phyloP scores from a whole-genome alignment of 169 alveolate species.

The Plasmodium blacklocki region DNA sequence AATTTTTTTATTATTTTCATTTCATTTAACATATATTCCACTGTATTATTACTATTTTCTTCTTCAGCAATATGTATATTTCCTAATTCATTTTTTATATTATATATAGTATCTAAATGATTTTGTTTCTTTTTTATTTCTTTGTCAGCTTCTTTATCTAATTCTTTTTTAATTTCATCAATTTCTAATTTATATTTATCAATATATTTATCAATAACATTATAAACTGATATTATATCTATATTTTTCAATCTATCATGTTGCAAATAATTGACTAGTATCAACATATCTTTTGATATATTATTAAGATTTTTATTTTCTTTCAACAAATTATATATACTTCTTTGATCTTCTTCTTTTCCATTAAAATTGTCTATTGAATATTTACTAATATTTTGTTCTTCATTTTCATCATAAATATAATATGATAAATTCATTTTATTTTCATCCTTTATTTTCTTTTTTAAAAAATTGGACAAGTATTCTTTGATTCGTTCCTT shows the following conservation, averaged over 20 bases:
- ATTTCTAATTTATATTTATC: conserved; percentile 15
- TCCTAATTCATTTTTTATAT: conserved; percentile 35
- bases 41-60: conserved; percentile 15
- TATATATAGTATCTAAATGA: background rate
- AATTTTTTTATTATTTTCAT: conserved; percentile 48
- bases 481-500: conserved; percentile 35
- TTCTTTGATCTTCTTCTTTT: conserved; percentile 15
- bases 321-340: conserved; percentile 4
- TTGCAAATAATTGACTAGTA: conserved; percentile 5
- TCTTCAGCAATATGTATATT: conserved; percentile 16
- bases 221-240: conserved; percentile 22
- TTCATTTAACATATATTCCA: conserved; percentile 62
- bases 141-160: conserved; percentile 15
- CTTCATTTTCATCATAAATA: background rate
- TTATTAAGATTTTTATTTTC: conserved; percentile 32
- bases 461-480: conserved; percentile 32
- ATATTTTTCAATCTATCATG: conserved; percentile 23
- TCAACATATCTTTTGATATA: conserved; percentile 16
- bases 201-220: conserved; percentile 35
- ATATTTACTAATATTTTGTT: background rate
- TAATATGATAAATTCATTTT: background rate
- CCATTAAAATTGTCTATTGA: background rate
- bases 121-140: conserved; percentile 31
- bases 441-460: conserved; percentile 4
- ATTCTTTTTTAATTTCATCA: conserved; percentile 11